Conservation (phyloP, 2,329 filamentous ascomycete species). For the Pseudonectria foliicola region DNA sequence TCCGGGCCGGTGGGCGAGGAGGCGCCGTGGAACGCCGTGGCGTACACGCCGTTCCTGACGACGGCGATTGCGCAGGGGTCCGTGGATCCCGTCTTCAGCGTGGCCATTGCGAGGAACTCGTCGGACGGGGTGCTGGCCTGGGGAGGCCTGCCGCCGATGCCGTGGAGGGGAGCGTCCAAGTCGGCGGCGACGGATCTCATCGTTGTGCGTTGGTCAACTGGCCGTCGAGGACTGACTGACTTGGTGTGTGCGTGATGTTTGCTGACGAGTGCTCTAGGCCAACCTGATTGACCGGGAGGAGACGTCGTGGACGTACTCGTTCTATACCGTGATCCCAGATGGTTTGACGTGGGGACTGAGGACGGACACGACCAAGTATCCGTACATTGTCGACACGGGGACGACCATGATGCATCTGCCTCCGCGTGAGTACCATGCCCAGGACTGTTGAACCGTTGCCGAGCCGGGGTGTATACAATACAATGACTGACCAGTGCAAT, state of each 20-base stretch:
- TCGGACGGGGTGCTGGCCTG: slow-evolving; percentile 39
- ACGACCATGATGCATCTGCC: slow-evolving; percentile 46
- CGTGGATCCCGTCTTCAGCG: slow-evolving; percentile 39
- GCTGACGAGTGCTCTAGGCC: slow-evolving; percentile 27
- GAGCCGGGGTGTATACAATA: too few relatives aligned
- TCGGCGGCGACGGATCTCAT: slow-evolving; percentile 34
- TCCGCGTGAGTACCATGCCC: slow-evolving; percentile 38
- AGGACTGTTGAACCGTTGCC: too few relatives aligned
- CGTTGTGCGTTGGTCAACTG: slow-evolving; percentile 31
- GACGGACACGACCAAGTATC: slow-evolving; percentile 35
- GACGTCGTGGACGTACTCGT: slow-evolving; percentile 40
- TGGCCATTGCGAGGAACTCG: slow-evolving; percentile 41
- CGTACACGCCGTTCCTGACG: slow-evolving; percentile 44
- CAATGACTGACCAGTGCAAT: too few relatives aligned
- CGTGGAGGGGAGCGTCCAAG: slow-evolving; percentile 21
- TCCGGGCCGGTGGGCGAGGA: slow-evolving; percentile 33
- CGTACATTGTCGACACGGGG: slow-evolving; percentile 46
- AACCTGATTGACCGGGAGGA: slow-evolving; percentile 32
- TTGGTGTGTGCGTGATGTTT: neutral
- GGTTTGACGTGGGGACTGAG: slow-evolving; percentile 38
- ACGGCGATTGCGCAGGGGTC: slow-evolving; percentile 39
- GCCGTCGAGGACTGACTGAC: too few relatives aligned
- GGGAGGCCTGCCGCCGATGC: slow-evolving; percentile 38
- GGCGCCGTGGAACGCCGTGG: slow-evolving; percentile 29
- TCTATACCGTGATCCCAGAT: slow-evolving; percentile 46